phyloP scores from a whole-genome alignment of 805 yeast species.

The Saccharomycopsis microspora region DNA sequence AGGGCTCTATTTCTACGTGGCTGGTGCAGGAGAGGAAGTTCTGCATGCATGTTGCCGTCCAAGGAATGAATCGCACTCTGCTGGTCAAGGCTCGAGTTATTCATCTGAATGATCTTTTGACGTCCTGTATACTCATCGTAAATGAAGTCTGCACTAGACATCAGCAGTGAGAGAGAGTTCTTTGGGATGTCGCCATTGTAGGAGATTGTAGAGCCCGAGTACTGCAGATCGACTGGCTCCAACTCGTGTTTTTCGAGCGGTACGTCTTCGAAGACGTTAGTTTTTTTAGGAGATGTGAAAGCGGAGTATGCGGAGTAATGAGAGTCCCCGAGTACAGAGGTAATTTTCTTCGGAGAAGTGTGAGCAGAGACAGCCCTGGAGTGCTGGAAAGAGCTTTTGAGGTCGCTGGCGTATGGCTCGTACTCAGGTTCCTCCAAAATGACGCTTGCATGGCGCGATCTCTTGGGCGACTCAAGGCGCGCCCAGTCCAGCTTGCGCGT shows the following conservation, averaged over 20 bases:
- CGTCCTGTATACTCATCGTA: conserved; percentile 24
- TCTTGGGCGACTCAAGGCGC: conserved; percentile 58
- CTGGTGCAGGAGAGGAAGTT: conserved; percentile 23
- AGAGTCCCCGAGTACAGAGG: conserved; percentile 48
- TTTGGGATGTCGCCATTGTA: conserved; percentile 5
- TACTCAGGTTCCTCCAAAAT: conserved; percentile 34
- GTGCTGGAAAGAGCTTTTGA: conserved; percentile 13
- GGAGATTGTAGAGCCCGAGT: conserved; percentile 10
- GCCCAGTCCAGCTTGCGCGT: conserved; percentile 63
- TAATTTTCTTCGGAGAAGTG: conserved; percentile 39
- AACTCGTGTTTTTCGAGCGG: not conserved
- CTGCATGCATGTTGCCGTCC: conserved; percentile 36
- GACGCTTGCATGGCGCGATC: conserved; percentile 40
- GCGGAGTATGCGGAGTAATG: conserved; percentile 36
- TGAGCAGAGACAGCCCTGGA: conserved; percentile 17
- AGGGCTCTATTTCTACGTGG: conserved; percentile 59
- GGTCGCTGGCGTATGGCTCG: conserved; percentile 17
- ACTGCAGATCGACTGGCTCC: not conserved
- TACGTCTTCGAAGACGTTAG: conserved; percentile 18
- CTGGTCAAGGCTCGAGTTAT: conserved; percentile 19
- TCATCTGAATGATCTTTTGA: conserved; percentile 13
- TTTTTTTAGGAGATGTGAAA: conserved; percentile 19
- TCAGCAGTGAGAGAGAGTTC: conserved; percentile 21
- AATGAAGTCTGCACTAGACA: conserved; percentile 25
- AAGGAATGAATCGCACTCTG: conserved; percentile 23